A percentile compares a stretch with the other conserved stretches of the same genome.
Evolutionary conservation across 768 basidiomycete genomes (phyloP).

Genomic region (Lentinula aciculospora): DNA sequence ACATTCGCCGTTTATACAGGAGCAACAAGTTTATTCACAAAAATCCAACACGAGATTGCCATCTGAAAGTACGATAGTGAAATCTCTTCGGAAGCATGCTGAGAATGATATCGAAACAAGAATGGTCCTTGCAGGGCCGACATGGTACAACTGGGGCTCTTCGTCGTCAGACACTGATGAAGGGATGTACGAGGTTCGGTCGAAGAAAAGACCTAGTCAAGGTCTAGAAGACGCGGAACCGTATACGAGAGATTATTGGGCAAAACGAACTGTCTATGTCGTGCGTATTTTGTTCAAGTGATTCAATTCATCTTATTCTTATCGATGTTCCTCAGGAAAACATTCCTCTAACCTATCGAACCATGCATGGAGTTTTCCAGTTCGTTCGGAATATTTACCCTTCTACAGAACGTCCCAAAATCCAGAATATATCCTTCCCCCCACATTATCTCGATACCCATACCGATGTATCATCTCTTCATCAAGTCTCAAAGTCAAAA

Average conservation of each 20-base stretch:
- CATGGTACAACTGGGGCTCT: constrained; percentile 30
- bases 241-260: constrained; percentile 48
- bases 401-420: constrained; percentile 11
- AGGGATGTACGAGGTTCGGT: constrained; percentile 64
- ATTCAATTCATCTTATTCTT: background rate
- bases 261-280: constrained; percentile 58
- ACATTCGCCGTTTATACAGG: constrained; percentile 30
- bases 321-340: constrained; percentile 65
- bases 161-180: constrained; percentile 22
- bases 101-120: constrained; percentile 50
- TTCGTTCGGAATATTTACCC: constrained; percentile 26
- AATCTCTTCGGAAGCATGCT: constrained; percentile 50
- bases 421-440: constrained; percentile 56
- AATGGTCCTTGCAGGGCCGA: constrained; percentile 45
- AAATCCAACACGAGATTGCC: background rate
- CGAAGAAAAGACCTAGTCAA: constrained; percentile 25
- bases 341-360: constrained; percentile 52
- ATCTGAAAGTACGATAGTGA: constrained; percentile 46
- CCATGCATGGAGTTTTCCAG: constrained; percentile 40
- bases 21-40: constrained; percentile 9
- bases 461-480: background rate
- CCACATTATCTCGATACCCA: constrained; percentile 54
- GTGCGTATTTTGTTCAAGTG: constrained; percentile 30
- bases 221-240: constrained; percentile 23
- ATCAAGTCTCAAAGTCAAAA: constrained; percentile 30